Evolutionary conservation across 306 rosid species (phyloP).

Genomic region (Dalbergia cochinchinensis): DNA sequence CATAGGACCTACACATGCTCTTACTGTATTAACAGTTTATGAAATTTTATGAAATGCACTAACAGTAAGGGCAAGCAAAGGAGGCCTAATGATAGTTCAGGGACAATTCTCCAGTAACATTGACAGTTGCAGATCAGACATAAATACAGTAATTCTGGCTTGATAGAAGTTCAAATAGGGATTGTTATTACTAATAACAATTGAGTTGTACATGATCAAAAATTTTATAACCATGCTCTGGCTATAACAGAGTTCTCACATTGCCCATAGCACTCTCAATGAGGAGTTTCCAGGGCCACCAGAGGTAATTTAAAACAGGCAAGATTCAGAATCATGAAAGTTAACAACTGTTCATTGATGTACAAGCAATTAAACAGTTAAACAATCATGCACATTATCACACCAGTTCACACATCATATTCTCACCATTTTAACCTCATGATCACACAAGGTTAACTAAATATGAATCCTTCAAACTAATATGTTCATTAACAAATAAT

Average conservation of each 20-base stretch:
- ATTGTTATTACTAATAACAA: no score
- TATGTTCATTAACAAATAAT: not conserved
- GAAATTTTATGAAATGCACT: no score
- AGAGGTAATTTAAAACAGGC: not conserved
- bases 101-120: slow-evolving; percentile 82
- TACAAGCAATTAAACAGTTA: not conserved
- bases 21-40: no score
- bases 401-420: not conserved
- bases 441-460: not conserved
- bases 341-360: not conserved
- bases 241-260: not conserved
- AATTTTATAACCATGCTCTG: not conserved
- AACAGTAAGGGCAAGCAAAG: no score
- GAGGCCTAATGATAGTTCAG: slow-evolving; percentile 49
- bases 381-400: not conserved
- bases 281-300: not conserved
- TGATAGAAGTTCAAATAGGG: not conserved
- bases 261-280: not conserved
- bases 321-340: not conserved
- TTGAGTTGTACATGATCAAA: not conserved
- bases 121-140: slow-evolving; percentile 59
- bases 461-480: not conserved
- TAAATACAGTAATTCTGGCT: not conserved
- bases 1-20: no score
- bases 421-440: not conserved